A percentile compares a stretch with the other conserved stretches of the same genome.
Conservation (phyloP, 192 early-diverging fungal species). For the Gonapodya prolifera region DNA sequence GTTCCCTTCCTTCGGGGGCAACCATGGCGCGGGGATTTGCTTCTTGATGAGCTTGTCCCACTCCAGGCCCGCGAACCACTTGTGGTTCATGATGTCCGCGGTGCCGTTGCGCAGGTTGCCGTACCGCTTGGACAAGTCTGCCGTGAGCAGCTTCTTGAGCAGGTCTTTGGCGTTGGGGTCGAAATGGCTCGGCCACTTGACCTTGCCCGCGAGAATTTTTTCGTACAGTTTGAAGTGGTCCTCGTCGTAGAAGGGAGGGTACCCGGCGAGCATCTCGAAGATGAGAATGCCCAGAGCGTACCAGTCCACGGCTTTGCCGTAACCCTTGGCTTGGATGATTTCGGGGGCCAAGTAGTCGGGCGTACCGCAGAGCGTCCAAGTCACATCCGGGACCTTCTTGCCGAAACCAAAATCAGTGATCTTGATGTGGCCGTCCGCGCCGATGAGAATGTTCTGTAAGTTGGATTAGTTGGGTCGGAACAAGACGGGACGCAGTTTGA, state of each 20-base stretch:
- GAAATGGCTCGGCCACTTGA: slow-evolving; percentile 75
- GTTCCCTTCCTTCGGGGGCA: slow-evolving; percentile 68
- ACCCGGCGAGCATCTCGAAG: slow-evolving; percentile 29
- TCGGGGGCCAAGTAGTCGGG: slow-evolving; percentile 40
- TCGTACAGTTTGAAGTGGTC: slow-evolving; percentile 87
- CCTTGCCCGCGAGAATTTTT: slow-evolving; percentile 75
- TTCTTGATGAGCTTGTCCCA: slow-evolving; percentile 64
- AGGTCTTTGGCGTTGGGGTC: slow-evolving; percentile 71
- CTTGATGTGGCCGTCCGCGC: slow-evolving; percentile 66
- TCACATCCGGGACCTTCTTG: slow-evolving; percentile 65
- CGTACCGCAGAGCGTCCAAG: slow-evolving; percentile 55
- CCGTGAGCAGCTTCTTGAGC: slow-evolving; percentile 61
- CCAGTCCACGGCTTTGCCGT: slow-evolving; percentile 27
- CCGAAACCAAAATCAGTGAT: slow-evolving; percentile 88
- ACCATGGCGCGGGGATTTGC: slow-evolving; percentile 74
- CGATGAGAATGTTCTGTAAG: slow-evolving; percentile 58
- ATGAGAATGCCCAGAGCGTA: slow-evolving; percentile 25
- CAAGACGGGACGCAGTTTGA: background rate
- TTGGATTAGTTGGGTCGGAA: background rate
- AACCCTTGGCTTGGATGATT: slow-evolving; percentile 14
- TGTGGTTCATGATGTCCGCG: slow-evolving; percentile 83
- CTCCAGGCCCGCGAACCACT: slow-evolving; percentile 90
- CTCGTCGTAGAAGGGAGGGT: slow-evolving; percentile 55
- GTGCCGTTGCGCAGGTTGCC: slow-evolving; percentile 77
- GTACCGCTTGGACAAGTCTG: slow-evolving; percentile 78